Evolutionary conservation across 192 early-diverging fungal species (phyloP).

Genomic region (Jimgerdemannia flammicorona): DNA sequence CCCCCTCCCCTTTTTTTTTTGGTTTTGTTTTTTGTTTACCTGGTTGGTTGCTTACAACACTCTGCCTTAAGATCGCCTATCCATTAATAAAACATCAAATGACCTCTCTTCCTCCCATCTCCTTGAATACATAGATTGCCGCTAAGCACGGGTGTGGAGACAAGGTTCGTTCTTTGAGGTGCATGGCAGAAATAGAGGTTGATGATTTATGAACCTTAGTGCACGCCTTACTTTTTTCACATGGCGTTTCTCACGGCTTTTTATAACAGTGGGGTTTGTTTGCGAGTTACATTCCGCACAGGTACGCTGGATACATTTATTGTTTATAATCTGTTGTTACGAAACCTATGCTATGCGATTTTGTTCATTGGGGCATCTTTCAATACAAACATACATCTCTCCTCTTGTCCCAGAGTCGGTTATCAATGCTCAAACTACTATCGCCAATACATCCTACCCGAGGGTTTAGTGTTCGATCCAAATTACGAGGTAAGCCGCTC

Average conservation of each 20-base stretch:
- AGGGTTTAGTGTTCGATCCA: conserved; percentile 46
- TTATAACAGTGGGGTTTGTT: conserved; percentile 47
- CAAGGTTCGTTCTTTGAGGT: conserved; percentile 27
- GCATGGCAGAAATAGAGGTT: not conserved
- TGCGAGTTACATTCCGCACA: conserved; percentile 56
- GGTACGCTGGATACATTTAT: conserved; percentile 14
- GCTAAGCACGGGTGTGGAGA: conserved; percentile 51
- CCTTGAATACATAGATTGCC: conserved; percentile 24
- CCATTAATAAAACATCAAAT: too few relatives aligned
- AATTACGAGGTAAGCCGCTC: conserved; percentile 36
- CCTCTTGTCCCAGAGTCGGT: conserved; percentile 30
- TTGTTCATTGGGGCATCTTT: too few relatives aligned
- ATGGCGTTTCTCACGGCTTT: not conserved
- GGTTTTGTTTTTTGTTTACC: not conserved
- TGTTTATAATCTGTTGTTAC: not conserved
- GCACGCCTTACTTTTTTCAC: not conserved
- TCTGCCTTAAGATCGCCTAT: too few relatives aligned
- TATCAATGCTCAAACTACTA: conserved; percentile 61
- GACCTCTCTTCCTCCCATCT: too few relatives aligned
- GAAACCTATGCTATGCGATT: not conserved
- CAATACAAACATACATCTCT: conserved; percentile 1
- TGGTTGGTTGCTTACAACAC: too few relatives aligned
- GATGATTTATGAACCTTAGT: not conserved
- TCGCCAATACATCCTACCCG: conserved; percentile 41
- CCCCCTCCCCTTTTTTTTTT: too few relatives aligned